Base-by-base conservation (phyloP, 352 stramenopile species). In the Thalassiosira livingstoniorum region DNA sequence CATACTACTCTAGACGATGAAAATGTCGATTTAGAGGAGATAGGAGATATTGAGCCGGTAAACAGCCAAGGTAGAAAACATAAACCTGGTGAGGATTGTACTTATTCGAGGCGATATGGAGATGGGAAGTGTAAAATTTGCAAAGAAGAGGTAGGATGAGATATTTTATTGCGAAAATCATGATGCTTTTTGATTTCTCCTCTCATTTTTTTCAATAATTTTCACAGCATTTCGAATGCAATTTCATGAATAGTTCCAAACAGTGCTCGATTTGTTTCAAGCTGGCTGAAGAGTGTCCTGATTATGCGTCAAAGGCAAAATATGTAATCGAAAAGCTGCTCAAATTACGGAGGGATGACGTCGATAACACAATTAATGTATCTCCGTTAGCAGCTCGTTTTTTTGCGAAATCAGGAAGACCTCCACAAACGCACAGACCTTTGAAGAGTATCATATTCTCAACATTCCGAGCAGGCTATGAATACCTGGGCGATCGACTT, bases 391-490 rank as follows among this genome's bases (percentile, higher is more conserved):
- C 70, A 39, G 63, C 71, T 58, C n/a, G 76, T 51, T 18, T 75
- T n/a, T 83, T 78, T 69, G 54, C 64, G 31, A 79, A 63, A 34
- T 34, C 23, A 32, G 63, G 54, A 47, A 70, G 29, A n/a, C 39
- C 7, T 15, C 18, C 57, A 34, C 65, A 4, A 37, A 63, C 15
- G 3, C 79, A 74, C 34, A 60, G 90, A 39, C 80, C 78, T 31
- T 71, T 95, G 25, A 95, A 95, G 76, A 87, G 85, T 15, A 94
- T 96, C 61, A 54, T 95, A 4, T 96, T 95, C 71, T 94, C 87
- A 54, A 90, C 96, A 65, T 94, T 94, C 82, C 79, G 85, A 39
- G 47, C 80, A 43, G 81, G 91, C 23, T 87, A 93, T 27, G 94
- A 96, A 76, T 82, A 89, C 35, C 79, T 93, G 61, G 92, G 90